Conservation (phyloP, 139 green algal species). For the Microglena sp. region DNA sequence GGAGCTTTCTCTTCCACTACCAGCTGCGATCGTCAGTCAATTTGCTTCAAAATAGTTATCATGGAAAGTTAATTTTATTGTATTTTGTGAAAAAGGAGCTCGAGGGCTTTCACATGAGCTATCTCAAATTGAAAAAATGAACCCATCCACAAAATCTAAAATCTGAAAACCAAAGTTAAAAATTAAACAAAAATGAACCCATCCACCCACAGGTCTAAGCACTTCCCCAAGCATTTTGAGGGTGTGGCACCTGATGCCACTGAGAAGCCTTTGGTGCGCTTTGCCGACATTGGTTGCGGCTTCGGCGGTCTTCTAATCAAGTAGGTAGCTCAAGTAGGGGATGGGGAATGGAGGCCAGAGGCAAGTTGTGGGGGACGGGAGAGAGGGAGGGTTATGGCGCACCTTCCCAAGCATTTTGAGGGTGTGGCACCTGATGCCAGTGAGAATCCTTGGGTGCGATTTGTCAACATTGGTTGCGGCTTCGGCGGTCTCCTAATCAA, state of each 20-base stretch:
- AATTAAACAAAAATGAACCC: background rate
- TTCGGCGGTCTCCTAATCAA: conserved; percentile 88
- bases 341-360: no score
- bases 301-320: conserved; percentile 91
- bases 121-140: background rate
- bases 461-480: conserved; percentile 92
- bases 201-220: conserved; percentile 19
- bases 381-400: no score
- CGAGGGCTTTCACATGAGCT: background rate
- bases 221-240: conserved; percentile 22
- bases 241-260: background rate
- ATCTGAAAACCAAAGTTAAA: background rate
- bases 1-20: no score
- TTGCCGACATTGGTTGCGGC: conserved; percentile 93
- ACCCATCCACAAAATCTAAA: background rate
- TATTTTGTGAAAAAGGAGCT: background rate
- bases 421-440: background rate
- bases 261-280: conserved; percentile 40
- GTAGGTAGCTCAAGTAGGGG: no score
- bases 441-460: conserved; percentile 38
- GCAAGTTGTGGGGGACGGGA: no score
- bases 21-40: no score
- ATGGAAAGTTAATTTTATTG: no score
- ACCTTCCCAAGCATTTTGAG: conserved; percentile 19
- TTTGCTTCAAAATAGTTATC: no score